phyloP scores from a whole-genome alignment of 2,329 filamentous ascomycete genomes.

The Coniochaeta pulveracea region DNA sequence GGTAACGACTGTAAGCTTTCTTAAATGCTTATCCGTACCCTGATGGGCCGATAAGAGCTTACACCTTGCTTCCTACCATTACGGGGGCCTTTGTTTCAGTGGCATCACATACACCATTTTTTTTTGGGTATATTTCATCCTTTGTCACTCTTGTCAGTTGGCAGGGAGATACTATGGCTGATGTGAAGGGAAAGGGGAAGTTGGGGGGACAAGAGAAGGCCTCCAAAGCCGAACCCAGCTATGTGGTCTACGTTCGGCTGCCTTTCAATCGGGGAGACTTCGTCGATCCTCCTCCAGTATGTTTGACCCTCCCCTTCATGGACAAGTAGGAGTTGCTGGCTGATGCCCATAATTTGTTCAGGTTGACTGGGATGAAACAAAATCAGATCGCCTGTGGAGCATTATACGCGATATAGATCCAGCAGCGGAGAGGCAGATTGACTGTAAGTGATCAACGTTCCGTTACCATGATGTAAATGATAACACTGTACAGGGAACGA shows the following conservation, averaged over 20 bases:
- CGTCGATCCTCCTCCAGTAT: conserved; percentile 74
- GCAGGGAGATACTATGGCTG: no score
- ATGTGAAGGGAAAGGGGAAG: no score
- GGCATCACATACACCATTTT: no score
- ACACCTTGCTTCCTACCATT: no score
- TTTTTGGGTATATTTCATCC: no score
- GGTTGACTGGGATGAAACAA: conserved; percentile 80
- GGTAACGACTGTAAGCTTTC: no score
- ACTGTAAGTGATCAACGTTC: conserved; percentile 50
- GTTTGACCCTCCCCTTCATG: conserved; percentile 1
- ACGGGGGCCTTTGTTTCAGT: no score
- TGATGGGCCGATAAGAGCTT: no score
- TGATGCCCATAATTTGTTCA: no score
- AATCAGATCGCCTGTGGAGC: conserved; percentile 85
- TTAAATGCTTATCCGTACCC: no score
- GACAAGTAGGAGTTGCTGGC: background rate
- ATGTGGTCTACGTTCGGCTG: conserved; percentile 78
- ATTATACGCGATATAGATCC: conserved; percentile 61
- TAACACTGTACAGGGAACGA: conserved; percentile 49
- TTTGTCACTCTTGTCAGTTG: no score
- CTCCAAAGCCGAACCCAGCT: conserved; percentile 34
- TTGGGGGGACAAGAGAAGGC: no score
- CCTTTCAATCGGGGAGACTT: conserved; percentile 82
- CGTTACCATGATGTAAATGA: conserved; percentile 6
- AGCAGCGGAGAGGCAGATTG: conserved; percentile 63